Conservation (phyloP, 1,139 yeast genomes). For the Magnusiomyces paraingens region DNA sequence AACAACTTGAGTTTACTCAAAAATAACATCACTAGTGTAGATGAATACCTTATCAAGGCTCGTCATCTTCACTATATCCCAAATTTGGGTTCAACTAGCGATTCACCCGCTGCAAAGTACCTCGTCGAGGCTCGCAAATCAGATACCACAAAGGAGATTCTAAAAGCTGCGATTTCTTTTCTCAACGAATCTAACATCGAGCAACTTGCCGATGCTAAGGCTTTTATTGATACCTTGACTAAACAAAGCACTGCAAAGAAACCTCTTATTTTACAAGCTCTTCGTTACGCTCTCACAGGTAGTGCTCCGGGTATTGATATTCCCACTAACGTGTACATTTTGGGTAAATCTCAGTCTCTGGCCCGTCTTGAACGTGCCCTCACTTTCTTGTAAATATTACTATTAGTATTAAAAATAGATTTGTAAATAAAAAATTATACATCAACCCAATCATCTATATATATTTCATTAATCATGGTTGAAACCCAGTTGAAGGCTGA, state of each 20-base stretch:
- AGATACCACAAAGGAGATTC: not conserved
- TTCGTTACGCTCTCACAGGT: slow-evolving; percentile 71
- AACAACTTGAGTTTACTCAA: slow-evolving; percentile 18
- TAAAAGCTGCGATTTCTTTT: not conserved
- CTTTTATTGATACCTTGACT: slow-evolving; percentile 8
- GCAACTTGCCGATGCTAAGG: slow-evolving; percentile 3
- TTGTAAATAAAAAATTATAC: not conserved
- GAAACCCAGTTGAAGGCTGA: too few species aligned
- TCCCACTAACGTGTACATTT: slow-evolving; percentile 49
- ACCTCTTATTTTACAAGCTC: slow-evolving; percentile 46
- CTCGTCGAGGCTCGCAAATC: not conserved
- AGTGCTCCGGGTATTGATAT: slow-evolving; percentile 64
- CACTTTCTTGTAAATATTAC: not conserved
- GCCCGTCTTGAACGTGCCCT: slow-evolving; percentile 7
- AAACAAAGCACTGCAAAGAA: slow-evolving; percentile 5
- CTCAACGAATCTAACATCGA: not conserved
- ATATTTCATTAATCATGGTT: too few species aligned
- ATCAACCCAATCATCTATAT: not conserved
- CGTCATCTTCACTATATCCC: slow-evolving; percentile 21
- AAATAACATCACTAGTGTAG: slow-evolving; percentile 19
- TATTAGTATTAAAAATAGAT: not conserved
- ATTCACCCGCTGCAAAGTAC: slow-evolving; percentile 20
- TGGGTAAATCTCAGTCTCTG: slow-evolving; percentile 43
- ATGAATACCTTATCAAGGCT: slow-evolving; percentile 20
- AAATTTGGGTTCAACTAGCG: slow-evolving; percentile 26